phyloP scores from a whole-genome alignment of 2,329 filamentous ascomycete species.

The Aspergillus alliaceus region DNA sequence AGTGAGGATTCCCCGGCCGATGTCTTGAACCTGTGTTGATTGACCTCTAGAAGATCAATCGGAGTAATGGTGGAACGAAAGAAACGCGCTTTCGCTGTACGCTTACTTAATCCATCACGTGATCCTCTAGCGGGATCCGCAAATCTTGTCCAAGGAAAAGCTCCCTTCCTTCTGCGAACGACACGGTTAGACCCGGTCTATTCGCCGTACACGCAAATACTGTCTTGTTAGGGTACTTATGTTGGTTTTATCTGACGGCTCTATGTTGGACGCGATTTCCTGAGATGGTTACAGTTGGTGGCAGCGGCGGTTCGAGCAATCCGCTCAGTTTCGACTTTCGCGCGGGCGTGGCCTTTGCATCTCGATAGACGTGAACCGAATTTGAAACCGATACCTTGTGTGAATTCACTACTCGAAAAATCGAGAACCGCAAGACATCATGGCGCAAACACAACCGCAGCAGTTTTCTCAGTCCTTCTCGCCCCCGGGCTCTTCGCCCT shows the following conservation, averaged over 20 bases:
- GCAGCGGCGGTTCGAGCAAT: constrained; percentile 38
- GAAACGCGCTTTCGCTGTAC: neutral
- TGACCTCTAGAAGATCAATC: neutral
- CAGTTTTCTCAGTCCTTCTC: constrained; percentile 59
- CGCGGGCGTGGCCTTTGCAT: constrained; percentile 27
- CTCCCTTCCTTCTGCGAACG: constrained; percentile 22
- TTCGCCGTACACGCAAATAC: constrained; percentile 15
- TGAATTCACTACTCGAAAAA: constrained; percentile 10
- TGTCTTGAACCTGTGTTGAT: neutral
- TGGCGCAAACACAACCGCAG: constrained; percentile 64
- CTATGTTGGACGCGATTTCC: constrained; percentile 21
- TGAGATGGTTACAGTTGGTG: constrained; percentile 42
- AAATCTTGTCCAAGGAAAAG: constrained; percentile 25
- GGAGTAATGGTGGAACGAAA: neutral
- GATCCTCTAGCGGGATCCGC: constrained; percentile 13
- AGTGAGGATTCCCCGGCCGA: neutral
- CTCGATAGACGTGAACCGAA: constrained; percentile 21
- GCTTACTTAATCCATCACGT: constrained; percentile 21
- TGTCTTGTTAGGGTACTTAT: constrained; percentile 3
- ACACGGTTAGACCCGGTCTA: constrained; percentile 11
- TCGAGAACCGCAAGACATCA: constrained; percentile 30
- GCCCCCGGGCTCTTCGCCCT: constrained; percentile 61
- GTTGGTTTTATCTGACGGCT: constrained; percentile 4
- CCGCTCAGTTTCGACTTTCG: constrained; percentile 36
- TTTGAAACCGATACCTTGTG: constrained; percentile 18